Conservation (phyloP, 2,329 filamentous ascomycete species). For the Fusarium mundagurra region DNA sequence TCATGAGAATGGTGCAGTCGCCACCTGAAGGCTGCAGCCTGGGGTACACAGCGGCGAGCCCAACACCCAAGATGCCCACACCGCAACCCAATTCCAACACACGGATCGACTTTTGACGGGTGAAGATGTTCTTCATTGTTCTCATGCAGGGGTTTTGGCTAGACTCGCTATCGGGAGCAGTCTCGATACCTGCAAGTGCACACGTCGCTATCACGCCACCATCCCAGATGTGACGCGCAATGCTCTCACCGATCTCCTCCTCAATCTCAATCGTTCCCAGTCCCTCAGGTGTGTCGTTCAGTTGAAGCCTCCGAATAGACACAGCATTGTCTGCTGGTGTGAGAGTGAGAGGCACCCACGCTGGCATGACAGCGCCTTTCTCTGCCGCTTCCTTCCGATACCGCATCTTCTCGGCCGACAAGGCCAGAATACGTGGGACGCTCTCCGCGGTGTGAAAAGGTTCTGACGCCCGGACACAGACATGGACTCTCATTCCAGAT, state of each 20-base stretch:
- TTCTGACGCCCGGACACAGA: conserved; percentile 44
- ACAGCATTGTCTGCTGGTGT: conserved; percentile 36
- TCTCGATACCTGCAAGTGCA: conserved; percentile 45
- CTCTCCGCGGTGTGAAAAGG: conserved; percentile 41
- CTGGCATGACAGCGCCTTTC: conserved; percentile 55
- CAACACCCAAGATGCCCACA: conserved; percentile 65
- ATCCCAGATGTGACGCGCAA: conserved; percentile 69
- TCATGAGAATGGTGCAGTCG: conserved; percentile 58
- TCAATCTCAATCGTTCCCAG: conserved; percentile 54
- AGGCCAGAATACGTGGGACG: conserved; percentile 40
- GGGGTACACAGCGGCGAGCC: conserved; percentile 53
- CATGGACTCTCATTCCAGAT: conserved; percentile 38
- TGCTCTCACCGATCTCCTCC: conserved; percentile 69
- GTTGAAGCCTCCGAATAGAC: conserved; percentile 44
- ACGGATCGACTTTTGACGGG: conserved; percentile 45
- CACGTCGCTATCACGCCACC: conserved; percentile 59
- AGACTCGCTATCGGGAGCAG: conserved; percentile 40
- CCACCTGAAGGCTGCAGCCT: conserved; percentile 27
- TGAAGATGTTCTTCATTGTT: conserved; percentile 46
- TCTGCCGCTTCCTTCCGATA: conserved; percentile 28
- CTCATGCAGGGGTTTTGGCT: conserved; percentile 44
- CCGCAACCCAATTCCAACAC: conserved; percentile 67
- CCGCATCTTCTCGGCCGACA: conserved; percentile 29
- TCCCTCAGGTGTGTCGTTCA: conserved; percentile 37
- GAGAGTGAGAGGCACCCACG: conserved; percentile 51